phyloP scores from a whole-genome alignment of 495 filamentous ascomycete species.

The Aspergillus cristatus region DNA sequence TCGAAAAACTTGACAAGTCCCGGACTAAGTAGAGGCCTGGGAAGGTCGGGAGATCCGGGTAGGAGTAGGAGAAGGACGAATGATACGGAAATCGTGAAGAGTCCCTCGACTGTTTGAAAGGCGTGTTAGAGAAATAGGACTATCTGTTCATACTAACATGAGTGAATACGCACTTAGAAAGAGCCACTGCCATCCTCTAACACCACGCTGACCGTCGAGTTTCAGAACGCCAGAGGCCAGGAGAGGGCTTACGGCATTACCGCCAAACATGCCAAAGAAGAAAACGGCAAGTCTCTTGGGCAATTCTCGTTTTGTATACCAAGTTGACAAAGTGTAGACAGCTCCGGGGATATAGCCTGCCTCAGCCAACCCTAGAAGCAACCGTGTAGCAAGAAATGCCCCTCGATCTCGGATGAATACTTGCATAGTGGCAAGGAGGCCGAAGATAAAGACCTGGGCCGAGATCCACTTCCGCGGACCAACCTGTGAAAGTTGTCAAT shows the following conservation, averaged over 20 bases:
- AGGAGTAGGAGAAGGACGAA: conserved; percentile 26
- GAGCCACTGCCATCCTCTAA: conserved; percentile 51
- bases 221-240: conserved; percentile 35
- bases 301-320: conserved; percentile 44
- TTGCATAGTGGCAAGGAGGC: conserved; percentile 42
- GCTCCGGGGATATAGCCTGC: conserved; percentile 49
- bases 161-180: conserved; percentile 27
- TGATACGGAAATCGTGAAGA: conserved; percentile 35
- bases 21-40: too few relatives aligned
- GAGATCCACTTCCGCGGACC: conserved; percentile 44
- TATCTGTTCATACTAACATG: neutral
- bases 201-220: conserved; percentile 38
- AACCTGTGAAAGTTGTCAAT: conserved; percentile 20
- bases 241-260: conserved; percentile 37
- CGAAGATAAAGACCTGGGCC: conserved; percentile 43
- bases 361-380: conserved; percentile 26
- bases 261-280: conserved; percentile 44
- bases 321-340: conserved; percentile 47
- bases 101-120: conserved; percentile 39
- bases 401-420: conserved; percentile 37
- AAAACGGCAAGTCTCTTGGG: conserved; percentile 41
- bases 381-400: conserved; percentile 34
- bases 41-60: too few relatives aligned
- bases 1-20: too few relatives aligned
- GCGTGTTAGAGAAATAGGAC: neutral